These are phyloP conservation scores for Trypanosoma lewisi DNA, from an alignment of 208 protist species.

Conservation along the genomic window DNA sequence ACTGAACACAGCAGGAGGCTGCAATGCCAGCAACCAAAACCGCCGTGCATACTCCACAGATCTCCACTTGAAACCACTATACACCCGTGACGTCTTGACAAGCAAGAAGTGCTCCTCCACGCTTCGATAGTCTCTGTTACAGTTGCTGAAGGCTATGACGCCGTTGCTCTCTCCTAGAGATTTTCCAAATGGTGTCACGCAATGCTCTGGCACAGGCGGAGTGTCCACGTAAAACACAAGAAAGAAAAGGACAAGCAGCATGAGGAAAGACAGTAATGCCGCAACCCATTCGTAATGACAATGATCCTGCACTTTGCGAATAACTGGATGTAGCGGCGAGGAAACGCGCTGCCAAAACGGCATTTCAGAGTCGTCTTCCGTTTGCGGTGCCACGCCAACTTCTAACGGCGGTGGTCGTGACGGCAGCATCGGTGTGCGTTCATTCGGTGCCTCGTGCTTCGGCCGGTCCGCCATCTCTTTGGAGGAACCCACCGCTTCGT, in stretches of 20 bases:
- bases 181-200: slow-evolving; percentile 49
- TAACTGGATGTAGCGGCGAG: slow-evolving; percentile 38
- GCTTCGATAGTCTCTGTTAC: slow-evolving; percentile 40
- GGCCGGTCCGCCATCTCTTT: background rate
- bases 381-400: background rate
- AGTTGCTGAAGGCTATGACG: slow-evolving; percentile 74
- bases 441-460: background rate
- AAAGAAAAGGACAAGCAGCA: slow-evolving; percentile 51
- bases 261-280: slow-evolving; percentile 37
- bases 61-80: slow-evolving; percentile 66
- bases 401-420: background rate
- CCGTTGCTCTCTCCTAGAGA: slow-evolving; percentile 51
- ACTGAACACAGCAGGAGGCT: slow-evolving; percentile 2
- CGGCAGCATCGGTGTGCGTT: slow-evolving; percentile 8
- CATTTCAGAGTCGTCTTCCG: slow-evolving; percentile 7
- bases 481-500: background rate
- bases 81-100: slow-evolving; percentile 42
- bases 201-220: slow-evolving; percentile 29
- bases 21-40: slow-evolving; percentile 53
- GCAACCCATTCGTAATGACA: slow-evolving; percentile 76
- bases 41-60: slow-evolving; percentile 68
- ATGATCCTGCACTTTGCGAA: slow-evolving; percentile 42
- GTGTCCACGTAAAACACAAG: slow-evolving; percentile 44
- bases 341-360: slow-evolving; percentile 39
- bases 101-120: slow-evolving; percentile 55